Evolutionary conservation across 1,284 basidiomycete species (phyloP).

Genomic region (Irpex sp.): DNA sequence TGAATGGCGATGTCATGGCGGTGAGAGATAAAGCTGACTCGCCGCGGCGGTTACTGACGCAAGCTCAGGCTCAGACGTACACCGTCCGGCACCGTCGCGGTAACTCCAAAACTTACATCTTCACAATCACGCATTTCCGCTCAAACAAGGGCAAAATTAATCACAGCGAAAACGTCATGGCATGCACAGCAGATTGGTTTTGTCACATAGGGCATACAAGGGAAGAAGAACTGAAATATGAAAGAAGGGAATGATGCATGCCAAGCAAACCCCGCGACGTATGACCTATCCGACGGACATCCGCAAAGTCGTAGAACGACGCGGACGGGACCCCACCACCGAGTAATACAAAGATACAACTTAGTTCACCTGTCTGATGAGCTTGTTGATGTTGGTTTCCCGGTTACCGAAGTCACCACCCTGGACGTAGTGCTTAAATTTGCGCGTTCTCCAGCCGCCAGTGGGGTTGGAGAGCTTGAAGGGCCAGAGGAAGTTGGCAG

Average conservation of each 20-base stretch:
- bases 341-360: slow-evolving; percentile 11
- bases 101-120: background rate
- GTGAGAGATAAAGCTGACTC: background rate
- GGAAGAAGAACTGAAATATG: slow-evolving; percentile 14
- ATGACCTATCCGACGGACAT: slow-evolving; percentile 17
- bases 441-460: slow-evolving; percentile 95
- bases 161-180: slow-evolving; percentile 1
- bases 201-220: slow-evolving; percentile 23
- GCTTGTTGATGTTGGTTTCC: slow-evolving; percentile 95
- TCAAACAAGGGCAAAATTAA: background rate
- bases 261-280: slow-evolving; percentile 34
- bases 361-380: slow-evolving; percentile 96
- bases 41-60: background rate
- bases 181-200: slow-evolving; percentile 19
- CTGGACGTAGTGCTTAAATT: slow-evolving; percentile 94
- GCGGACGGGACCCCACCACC: slow-evolving; percentile 14
- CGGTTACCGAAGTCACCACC: slow-evolving; percentile 97
- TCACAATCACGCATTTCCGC: no score
- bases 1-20: background rate
- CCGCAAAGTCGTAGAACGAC: slow-evolving; percentile 11
- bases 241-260: slow-evolving; percentile 29
- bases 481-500: slow-evolving; percentile 96
- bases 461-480: slow-evolving; percentile 99
- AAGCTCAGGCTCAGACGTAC: background rate
- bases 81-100: background rate